Base-by-base conservation (phyloP, 2,329 filamentous ascomycete genomes). In the Emergomyces orientalis region DNA sequence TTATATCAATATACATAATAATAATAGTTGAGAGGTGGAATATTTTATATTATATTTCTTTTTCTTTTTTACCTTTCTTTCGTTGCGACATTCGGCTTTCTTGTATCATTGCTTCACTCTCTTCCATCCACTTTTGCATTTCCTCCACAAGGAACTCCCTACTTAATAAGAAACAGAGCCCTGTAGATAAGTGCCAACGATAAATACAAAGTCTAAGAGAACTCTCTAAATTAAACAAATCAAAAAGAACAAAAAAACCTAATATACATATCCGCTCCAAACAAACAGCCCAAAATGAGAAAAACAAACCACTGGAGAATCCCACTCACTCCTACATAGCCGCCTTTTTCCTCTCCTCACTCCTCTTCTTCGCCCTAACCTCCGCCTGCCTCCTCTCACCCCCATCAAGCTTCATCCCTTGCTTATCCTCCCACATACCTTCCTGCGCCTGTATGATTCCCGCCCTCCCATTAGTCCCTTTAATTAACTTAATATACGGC, bases 391-490 rank as follows among this genome's bases (percentile, higher is more conserved):
- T 85, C 75, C 94, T 87, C 82, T 99, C 94, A 81, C 94, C 94
- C 72, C 94, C 94, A 77, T 97, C 92, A 68, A 99, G 87, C 86
- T 97, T 97, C 71, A 86, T 86, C 34, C 94, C 93, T 70, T 87
- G 84, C 73, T 84, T 87, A 71, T 91, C 82, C 80, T 97, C 93
- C 94, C 93, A 97, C 80, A 97, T 88, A 11, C 93, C 91, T 75
- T 97, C 92, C 63, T 87, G 85, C 27, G 90, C 82, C 66, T 82
- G 81, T 68, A 97, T 81, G 60, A 82, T 80, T 13, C 87, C 89
- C 9, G 85, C 86, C 49, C 79, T 78, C 0, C 84, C 82, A 63
- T 78, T 75, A 41, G 78, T 77, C 0, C 84, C 84, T 75, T 88
- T 87, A 34, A 92, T 72, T 4, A 86, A 85, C 72, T 87, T 80